Evolutionary conservation across 2,329 filamentous ascomycete species (phyloP).

Genomic region (Podosphaera aphanis): DNA sequence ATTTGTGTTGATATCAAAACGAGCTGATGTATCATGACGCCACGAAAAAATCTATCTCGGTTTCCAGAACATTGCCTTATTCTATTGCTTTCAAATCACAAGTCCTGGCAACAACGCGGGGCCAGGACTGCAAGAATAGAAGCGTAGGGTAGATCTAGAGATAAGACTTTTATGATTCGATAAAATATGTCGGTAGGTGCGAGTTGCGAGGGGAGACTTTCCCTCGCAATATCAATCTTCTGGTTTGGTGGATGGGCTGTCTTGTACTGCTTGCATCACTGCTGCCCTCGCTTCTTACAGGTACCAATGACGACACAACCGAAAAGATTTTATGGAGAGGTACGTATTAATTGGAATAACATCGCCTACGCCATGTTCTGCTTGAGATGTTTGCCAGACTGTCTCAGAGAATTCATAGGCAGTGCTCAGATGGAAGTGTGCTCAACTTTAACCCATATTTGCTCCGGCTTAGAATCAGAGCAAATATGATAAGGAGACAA

Average conservation of each 20-base stretch:
- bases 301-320: not conserved
- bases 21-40: not conserved
- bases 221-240: not conserved
- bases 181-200: not conserved
- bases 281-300: slow-evolving; percentile 26
- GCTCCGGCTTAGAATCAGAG: slow-evolving; percentile 14
- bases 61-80: not conserved
- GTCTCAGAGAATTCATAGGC: slow-evolving; percentile 19
- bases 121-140: not conserved
- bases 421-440: slow-evolving; percentile 26
- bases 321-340: not conserved
- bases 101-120: not conserved
- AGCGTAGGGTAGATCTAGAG: not conserved
- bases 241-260: slow-evolving; percentile 4
- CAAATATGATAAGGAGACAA: slow-evolving; percentile 19
- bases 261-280: slow-evolving; percentile 21
- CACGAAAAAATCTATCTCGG: not conserved
- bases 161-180: not conserved
- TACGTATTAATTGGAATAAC: slow-evolving; percentile 1
- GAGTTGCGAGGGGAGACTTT: not conserved
- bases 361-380: slow-evolving; percentile 17
- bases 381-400: slow-evolving; percentile 29
- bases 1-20: not conserved
- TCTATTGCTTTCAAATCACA: not conserved
- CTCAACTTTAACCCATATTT: slow-evolving; percentile 31